These are phyloP conservation scores for Corylus heterophylla DNA, from an alignment of 306 rosid genomes.

Conservation along the genomic window DNA sequence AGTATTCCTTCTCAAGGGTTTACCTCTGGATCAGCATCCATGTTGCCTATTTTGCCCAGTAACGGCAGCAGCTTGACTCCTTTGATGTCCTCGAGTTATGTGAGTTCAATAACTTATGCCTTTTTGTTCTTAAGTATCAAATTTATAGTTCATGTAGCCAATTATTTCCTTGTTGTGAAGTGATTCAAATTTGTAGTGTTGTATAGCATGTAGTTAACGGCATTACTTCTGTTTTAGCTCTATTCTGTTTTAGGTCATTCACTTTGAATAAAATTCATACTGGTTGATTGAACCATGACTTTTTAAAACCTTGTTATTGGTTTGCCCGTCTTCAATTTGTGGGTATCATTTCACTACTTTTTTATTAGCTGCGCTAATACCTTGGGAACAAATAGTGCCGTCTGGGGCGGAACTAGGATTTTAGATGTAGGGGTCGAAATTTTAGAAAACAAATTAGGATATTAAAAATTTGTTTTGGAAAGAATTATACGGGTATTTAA, in stretches of 20 bases:
- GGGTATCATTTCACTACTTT: not conserved
- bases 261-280: not conserved
- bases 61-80: conserved; percentile 38
- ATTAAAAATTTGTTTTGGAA: too few relatives aligned
- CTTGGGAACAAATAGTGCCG: not conserved
- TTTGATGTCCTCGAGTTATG: conserved; percentile 42
- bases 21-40: conserved; percentile 51
- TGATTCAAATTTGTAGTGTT: not conserved
- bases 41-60: conserved; percentile 35
- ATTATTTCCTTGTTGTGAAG: not conserved
- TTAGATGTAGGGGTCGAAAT: too few relatives aligned
- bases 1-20: conserved; percentile 84
- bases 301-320: not conserved
- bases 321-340: not conserved
- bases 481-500: too few relatives aligned
- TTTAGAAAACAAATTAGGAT: too few relatives aligned
- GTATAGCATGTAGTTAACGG: not conserved
- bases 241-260: not conserved
- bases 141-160: not conserved
- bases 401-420: too few relatives aligned
- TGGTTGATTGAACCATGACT: not conserved
- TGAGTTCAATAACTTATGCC: conserved; percentile 32
- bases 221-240: conserved; percentile 4
- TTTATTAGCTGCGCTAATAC: not conserved
- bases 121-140: not conserved